Percentiles rank a stretch among this genome's conserved stretches.
Conservation (phyloP, 768 basidiomycete species). For the Serendipita vermifera region DNA sequence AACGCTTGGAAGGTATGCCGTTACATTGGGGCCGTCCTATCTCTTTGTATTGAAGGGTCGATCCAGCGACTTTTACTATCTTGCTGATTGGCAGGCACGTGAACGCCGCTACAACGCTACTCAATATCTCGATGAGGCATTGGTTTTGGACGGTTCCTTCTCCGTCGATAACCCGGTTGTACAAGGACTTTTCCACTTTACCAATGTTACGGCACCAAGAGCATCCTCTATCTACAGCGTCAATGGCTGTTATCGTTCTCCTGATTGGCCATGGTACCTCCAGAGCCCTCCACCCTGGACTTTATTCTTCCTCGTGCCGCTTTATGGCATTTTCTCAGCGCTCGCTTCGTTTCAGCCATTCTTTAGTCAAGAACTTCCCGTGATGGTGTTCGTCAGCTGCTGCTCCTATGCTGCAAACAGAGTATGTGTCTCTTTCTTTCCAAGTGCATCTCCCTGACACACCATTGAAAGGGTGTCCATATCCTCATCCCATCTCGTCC, state of each 20-base stretch:
- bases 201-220: constrained; percentile 16
- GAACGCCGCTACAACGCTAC: constrained; percentile 35
- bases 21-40: constrained; percentile 67
- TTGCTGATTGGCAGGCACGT: constrained; percentile 48
- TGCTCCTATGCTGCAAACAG: constrained; percentile 54
- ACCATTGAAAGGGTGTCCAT: not conserved
- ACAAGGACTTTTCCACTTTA: not conserved
- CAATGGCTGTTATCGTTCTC: constrained; percentile 59
- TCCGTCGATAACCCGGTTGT: constrained; percentile 37
- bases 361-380: constrained; percentile 52
- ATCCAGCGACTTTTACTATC: constrained; percentile 66
- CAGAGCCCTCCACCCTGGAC: constrained; percentile 72
- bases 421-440: constrained; percentile 29
- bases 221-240: constrained; percentile 33
- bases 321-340: constrained; percentile 58
- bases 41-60: no score
- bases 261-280: constrained; percentile 56
- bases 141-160: constrained; percentile 52
- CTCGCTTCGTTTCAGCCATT: constrained; percentile 68
- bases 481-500: constrained; percentile 19
- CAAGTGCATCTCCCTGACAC: not conserved
- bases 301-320: constrained; percentile 59
- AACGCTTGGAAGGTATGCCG: not conserved
- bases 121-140: constrained; percentile 23
- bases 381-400: constrained; percentile 80